These are phyloP conservation scores for Cymbopogon citratus DNA, from an alignment of 176 grass and related monocot species.

Conservation along the genomic window DNA sequence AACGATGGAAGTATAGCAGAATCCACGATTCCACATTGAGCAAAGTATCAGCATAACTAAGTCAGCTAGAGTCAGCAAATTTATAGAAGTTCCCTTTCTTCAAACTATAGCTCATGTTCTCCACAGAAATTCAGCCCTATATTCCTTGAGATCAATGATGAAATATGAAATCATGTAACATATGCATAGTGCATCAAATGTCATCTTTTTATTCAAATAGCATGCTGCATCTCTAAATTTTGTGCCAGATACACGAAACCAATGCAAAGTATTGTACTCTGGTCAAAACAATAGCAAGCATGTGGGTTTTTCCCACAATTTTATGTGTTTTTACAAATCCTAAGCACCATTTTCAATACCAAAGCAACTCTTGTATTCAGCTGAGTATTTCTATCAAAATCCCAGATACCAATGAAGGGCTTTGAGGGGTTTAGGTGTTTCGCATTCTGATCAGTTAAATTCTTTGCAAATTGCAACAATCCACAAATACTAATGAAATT, in stretches of 20 bases:
- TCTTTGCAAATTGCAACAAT: background rate
- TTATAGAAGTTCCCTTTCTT: background rate
- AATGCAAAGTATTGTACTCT: background rate
- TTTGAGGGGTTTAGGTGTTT: background rate
- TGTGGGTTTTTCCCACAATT: background rate
- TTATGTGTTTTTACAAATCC: background rate
- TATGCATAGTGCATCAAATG: background rate
- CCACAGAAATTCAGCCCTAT: background rate
- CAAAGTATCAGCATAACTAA: background rate
- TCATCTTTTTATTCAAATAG: conserved; percentile 4
- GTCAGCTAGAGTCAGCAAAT: background rate
- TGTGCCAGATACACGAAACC: background rate
- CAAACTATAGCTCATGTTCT: conserved; percentile 6
- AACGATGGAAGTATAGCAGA: background rate
- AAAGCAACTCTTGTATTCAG: background rate
- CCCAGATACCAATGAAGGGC: background rate
- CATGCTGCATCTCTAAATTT: background rate
- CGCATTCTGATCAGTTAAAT: background rate
- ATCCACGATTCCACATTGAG: background rate
- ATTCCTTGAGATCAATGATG: background rate
- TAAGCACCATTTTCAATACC: background rate
- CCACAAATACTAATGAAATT: background rate
- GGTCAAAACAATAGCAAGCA: background rate
- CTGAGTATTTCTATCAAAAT: background rate
- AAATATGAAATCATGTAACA: background rate